Evolutionary conservation across 257 asterid species (phyloP), one percentile per base, ranked within the genome.

Genomic region (Nicotiana noctiflora): DNA sequence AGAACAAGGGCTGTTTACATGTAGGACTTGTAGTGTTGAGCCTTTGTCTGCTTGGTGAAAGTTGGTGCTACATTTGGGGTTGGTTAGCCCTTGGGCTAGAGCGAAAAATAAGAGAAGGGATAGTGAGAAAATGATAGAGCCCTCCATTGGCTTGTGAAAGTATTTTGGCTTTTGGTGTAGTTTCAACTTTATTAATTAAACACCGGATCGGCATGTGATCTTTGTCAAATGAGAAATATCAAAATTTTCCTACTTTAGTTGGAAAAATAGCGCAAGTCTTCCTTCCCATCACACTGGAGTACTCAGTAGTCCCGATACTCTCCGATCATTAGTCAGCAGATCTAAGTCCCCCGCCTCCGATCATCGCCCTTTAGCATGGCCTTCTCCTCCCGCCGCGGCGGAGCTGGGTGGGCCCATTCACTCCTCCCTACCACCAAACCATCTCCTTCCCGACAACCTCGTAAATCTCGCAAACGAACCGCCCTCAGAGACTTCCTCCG

Each of bases 311-410:
- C 21, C 8, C 15, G 19, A 21, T 12, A 44, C 29, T n/a, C 12
- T 49, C 61, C 61, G 79, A 74, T 23, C 61, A 49, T 55, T 40
- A 8, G 12, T 40, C 76, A 79, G 76, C 31, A 79, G 85, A 81
- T 86, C 84, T 81, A 51, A 23, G 2, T 77, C 57, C 1, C 17
- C 83, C 56, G 34, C 60, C 61, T 27, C 76, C 25, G 19, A 27
- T 18, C 80, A n/a, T 55, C 64, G 34, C 37, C 77, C 29, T 21
- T 17, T 27, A 8, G 34, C 60, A 95, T 95, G 99, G 89, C 97
- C 15, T 93, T 89, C 86, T 92, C 98, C 89, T 80, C 90, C 89
- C 97, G 99, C 74, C 98, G 99, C 62, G 90, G 89, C 80, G 93
- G 90, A 85, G 93, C 91, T 29, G 92, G 93, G 53, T 91, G 98